These are phyloP conservation scores for Sclerotinia glacialis DNA, from an alignment of 2,329 filamentous ascomycete genomes.

Conservation along the genomic window DNA sequence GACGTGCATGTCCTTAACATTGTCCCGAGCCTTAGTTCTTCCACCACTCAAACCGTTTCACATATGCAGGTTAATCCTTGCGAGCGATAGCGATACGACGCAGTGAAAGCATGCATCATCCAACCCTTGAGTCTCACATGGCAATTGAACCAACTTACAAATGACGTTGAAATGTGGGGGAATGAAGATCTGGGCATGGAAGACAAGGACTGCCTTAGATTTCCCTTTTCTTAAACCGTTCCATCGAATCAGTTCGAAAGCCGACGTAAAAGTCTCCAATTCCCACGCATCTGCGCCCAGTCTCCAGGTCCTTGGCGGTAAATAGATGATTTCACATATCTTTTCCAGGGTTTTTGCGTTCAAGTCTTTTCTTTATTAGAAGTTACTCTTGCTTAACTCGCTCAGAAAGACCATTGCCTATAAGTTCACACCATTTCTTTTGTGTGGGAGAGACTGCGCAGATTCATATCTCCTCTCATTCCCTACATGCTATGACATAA, in stretches of 20 bases:
- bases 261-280: too few relatives aligned
- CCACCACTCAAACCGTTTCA: neutral
- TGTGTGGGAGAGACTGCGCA: neutral
- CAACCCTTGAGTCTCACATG: neutral
- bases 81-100: neutral
- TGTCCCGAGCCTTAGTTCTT: conserved; percentile 9
- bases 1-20: neutral
- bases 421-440: neutral
- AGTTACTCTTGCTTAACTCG: neutral
- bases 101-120: neutral
- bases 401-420: neutral
- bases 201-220: neutral
- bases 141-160: too few relatives aligned
- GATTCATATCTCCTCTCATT: too few relatives aligned
- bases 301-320: conserved; percentile 90
- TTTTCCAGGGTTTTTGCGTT: neutral
- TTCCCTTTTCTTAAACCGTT: neutral
- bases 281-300: conserved; percentile 50
- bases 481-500: too few relatives aligned
- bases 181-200: too few relatives aligned
- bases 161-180: neutral
- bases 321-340: conserved; percentile 53
- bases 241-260: neutral
- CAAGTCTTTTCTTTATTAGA: neutral
- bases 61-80: neutral